Evolutionary conservation across 345 rosid genomes (phyloP).

Genomic region (Arabis alpina): DNA sequence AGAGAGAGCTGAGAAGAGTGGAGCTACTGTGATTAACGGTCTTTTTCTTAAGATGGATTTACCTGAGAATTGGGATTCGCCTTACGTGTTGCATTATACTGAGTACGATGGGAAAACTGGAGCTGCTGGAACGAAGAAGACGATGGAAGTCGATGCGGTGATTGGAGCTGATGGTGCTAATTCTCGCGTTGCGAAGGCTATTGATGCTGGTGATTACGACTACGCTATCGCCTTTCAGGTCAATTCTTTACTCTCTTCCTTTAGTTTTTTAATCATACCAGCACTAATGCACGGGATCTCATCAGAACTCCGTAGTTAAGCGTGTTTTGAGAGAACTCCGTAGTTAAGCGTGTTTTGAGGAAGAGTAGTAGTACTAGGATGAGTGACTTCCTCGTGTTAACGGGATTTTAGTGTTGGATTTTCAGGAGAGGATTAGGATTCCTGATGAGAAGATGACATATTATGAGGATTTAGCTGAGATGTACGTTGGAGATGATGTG

Average conservation of each 20-base stretch:
- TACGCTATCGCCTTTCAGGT: conserved; percentile 99
- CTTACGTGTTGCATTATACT: conserved; percentile 76
- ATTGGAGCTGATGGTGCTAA: conserved; percentile 98
- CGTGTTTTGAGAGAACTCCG: too few species aligned
- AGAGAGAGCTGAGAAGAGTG: conserved; percentile 72
- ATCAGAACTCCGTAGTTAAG: too few species aligned
- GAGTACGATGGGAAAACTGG: conserved; percentile 81
- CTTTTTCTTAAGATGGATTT: conserved; percentile 86
- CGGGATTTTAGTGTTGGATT: background rate
- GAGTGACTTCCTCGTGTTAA: too few species aligned
- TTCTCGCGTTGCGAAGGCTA: conserved; percentile 90
- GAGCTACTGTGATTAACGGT: conserved; percentile 82
- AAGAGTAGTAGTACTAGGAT: too few species aligned
- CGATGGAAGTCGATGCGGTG: conserved; percentile 89
- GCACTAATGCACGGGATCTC: too few species aligned
- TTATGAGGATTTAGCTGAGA: conserved; percentile 88
- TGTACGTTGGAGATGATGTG: conserved; percentile 95
- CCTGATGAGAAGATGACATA: conserved; percentile 87
- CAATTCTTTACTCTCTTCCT: background rate
- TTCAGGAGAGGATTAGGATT: conserved; percentile 84
- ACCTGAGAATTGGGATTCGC: conserved; percentile 55
- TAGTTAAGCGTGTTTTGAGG: too few species aligned
- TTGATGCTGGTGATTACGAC: conserved; percentile 88
- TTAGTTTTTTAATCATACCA: background rate
- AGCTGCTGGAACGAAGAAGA: conserved; percentile 68